Conservation (phyloP, 2,329 filamentous ascomycete species). For the Colletotrichum tropicale region DNA sequence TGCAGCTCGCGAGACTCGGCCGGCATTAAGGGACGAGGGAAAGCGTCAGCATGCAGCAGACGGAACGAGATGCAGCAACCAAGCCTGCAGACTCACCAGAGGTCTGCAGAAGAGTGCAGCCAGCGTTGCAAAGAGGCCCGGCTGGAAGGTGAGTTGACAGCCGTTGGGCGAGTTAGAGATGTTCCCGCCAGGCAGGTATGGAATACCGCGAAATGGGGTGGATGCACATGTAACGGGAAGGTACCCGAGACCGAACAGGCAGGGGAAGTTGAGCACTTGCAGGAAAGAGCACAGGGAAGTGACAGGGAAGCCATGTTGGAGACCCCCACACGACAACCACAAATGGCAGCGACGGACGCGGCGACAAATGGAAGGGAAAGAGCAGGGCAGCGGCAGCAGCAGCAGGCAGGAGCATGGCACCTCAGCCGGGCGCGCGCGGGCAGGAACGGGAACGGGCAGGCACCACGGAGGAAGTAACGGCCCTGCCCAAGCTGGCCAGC, state of each 20-base stretch:
- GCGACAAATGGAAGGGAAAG: background rate
- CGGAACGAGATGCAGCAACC: conserved; percentile 6
- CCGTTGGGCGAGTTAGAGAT: background rate
- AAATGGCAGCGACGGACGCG: conserved; percentile 4
- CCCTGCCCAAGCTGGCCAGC: background rate
- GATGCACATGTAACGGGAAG: background rate
- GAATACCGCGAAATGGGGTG: background rate
- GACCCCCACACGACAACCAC: conserved; percentile 11
- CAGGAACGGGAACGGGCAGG: background rate
- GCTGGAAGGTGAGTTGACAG: conserved; percentile 2
- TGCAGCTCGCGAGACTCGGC: conserved; percentile 1
- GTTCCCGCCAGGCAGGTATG: background rate
- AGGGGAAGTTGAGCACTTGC: conserved; percentile 6
- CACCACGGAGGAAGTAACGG: background rate
- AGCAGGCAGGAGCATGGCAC: background rate
- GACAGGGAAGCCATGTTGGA: conserved; percentile 7
- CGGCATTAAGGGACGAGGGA: background rate
- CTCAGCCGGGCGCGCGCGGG: background rate
- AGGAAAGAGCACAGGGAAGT: background rate
- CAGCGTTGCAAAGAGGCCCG: background rate
- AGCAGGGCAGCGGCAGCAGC: background rate
- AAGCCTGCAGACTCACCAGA: background rate
- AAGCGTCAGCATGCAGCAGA: background rate
- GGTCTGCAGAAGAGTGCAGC: background rate
- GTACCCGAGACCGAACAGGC: conserved; percentile 4